Evolutionary conservation across 345 rosid genomes (phyloP), one percentile per base, ranked within the genome.

Genomic region (Ceriops decandra): DNA sequence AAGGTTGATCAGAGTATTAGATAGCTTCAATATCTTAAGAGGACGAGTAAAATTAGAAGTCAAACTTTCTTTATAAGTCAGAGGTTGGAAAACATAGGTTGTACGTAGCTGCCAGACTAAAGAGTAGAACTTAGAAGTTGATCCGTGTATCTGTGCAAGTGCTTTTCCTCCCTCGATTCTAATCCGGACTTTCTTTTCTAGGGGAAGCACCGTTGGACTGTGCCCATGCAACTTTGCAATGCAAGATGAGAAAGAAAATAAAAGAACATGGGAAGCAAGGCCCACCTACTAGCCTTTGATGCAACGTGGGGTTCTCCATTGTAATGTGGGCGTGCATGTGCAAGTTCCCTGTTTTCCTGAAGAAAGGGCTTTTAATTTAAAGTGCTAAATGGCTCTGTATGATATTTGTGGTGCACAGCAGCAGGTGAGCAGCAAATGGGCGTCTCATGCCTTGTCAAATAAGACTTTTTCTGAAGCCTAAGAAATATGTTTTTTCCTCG

Each of bases 161-260:
- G 20, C 3, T 28, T 21, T 19, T 60, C 63, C 42, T 38, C 57
- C 22, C 67, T 66, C 17, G 51, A n/a, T 38, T 6, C 33, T 69
- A 27, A 68, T 36, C 26, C 27, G 33, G 19, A 26, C 10, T 24
- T 13, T 19, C 13, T 66, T 42, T 63, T 76, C 7, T 69, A 90
- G 95, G 97, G 63, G 99, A 95, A 85, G 90, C 96, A 51, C 89
- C 95, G 28, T 72, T 95, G 61, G 97, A 95, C 75, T 91, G 96
- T 76, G 96, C 97, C 31, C 95, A 92, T 1, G 93, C 85, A 26
- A 90, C 96, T 38, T 81, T 90, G 67, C 95, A 87, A 75, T 87
- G 82, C 82, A 91, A 90, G 87, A 91, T 95, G 96, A 81, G 72
- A 47, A 77, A 76, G 77, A 93, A 83, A 82, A 73, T 88, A 74